phyloP scores from a whole-genome alignment of 2,329 filamentous ascomycete species.

The Akanthomyces dipterigenus region DNA sequence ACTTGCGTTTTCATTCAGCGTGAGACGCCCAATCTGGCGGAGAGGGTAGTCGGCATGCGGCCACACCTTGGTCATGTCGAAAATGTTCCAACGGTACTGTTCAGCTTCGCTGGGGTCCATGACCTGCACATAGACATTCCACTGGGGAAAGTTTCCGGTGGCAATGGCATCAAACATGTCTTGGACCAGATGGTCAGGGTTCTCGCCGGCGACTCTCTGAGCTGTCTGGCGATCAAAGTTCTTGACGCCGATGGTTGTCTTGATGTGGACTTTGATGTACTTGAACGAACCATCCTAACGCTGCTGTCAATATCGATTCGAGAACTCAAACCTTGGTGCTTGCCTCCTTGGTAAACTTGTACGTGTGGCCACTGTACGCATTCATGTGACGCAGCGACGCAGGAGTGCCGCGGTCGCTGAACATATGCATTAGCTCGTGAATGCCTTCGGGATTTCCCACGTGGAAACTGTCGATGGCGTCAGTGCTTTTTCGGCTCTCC shows the following conservation, averaged over 20 bases:
- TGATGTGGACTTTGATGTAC: constrained; percentile 46
- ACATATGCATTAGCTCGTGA: constrained; percentile 46
- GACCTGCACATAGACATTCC: constrained; percentile 58
- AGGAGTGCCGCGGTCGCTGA: constrained; percentile 43
- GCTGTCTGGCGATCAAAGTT: constrained; percentile 35
- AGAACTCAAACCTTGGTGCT: neutral
- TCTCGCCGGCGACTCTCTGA: constrained; percentile 28
- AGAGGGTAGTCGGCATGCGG: constrained; percentile 57
- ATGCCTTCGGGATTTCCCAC: constrained; percentile 39
- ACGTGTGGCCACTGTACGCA: constrained; percentile 42
- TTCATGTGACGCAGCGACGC: constrained; percentile 39
- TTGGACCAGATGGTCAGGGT: constrained; percentile 43
- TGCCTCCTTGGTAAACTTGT: constrained; percentile 12
- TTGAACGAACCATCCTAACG: constrained; percentile 36
- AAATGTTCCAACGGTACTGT: constrained; percentile 52
- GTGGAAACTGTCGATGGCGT: constrained; percentile 14
- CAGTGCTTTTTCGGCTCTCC: too few relatives aligned
- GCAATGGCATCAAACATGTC: constrained; percentile 18
- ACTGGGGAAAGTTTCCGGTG: constrained; percentile 46
- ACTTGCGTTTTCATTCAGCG: constrained; percentile 51
- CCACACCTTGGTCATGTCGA: constrained; percentile 66
- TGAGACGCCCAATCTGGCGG: constrained; percentile 53
- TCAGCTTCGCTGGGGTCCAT: constrained; percentile 56
- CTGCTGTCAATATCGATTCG: too few relatives aligned
- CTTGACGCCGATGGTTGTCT: constrained; percentile 38